Percentiles rank a stretch among this genome's conserved stretches.
Evolutionary conservation across 192 early-diverging fungal genomes (phyloP).

Genomic region (Coemansia sp.): DNA sequence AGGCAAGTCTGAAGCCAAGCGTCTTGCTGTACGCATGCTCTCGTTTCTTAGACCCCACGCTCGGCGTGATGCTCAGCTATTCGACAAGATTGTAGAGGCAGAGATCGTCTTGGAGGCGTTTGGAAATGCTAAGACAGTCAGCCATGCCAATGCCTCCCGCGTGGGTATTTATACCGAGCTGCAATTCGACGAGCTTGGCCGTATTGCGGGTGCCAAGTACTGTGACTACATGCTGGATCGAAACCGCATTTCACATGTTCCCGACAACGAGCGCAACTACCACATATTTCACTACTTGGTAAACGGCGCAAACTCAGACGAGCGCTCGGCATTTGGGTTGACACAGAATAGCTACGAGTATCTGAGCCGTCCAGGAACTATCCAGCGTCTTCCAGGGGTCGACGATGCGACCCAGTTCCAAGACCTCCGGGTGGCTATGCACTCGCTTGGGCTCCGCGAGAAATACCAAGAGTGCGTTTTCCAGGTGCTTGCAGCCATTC

Average conservation of each 20-base stretch:
- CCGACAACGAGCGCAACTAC: slow-evolving; percentile 79
- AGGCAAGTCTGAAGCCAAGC: slow-evolving; percentile 82
- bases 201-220: slow-evolving; percentile 82
- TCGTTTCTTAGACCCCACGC: slow-evolving; percentile 66
- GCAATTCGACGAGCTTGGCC: slow-evolving; percentile 90
- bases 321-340: slow-evolving; percentile 72
- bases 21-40: slow-evolving; percentile 64
- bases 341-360: slow-evolving; percentile 60
- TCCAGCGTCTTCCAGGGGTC: slow-evolving; percentile 56
- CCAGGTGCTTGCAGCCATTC: slow-evolving; percentile 79
- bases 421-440: slow-evolving; percentile 77
- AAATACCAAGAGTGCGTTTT: slow-evolving; percentile 84
- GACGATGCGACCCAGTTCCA: slow-evolving; percentile 65
- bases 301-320: slow-evolving; percentile 76
- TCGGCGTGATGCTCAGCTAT: slow-evolving; percentile 68
- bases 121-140: slow-evolving; percentile 77
- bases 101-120: slow-evolving; percentile 82
- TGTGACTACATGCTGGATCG: slow-evolving; percentile 90
- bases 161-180: slow-evolving; percentile 85
- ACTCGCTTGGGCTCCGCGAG: slow-evolving; percentile 81
- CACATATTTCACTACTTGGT: slow-evolving; percentile 95
- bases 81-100: slow-evolving; percentile 67
- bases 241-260: slow-evolving; percentile 66
- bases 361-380: slow-evolving; percentile 41
- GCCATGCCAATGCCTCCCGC: slow-evolving; percentile 78